These are phyloP conservation scores for Fennellomyces sp. DNA, from an alignment of 371 early-diverging fungal species.

Conservation along the genomic window DNA sequence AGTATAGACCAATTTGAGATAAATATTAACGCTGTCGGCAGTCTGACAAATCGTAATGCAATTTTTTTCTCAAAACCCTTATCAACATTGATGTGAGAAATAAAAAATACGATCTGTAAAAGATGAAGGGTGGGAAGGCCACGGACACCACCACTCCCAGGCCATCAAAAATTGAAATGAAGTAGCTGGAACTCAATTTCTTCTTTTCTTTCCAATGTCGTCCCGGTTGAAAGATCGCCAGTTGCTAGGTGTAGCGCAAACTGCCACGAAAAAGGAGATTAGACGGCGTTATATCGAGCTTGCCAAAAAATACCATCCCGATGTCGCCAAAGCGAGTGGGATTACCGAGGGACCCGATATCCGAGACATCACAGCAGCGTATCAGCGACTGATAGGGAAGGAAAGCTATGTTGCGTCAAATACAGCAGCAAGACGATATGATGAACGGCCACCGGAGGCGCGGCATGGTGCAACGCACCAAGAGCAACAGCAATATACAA, in stretches of 20 bases:
- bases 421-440: not conserved
- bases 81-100: no score
- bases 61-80: no score
- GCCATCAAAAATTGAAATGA: no score
- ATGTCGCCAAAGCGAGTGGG: constrained; percentile 1
- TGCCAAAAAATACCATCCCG: constrained; percentile 19
- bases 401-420: not conserved
- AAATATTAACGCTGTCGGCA: no score
- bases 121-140: no score
- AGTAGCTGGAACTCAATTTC: not conserved
- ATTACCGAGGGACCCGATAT: constrained; percentile 3
- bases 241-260: constrained; percentile 13
- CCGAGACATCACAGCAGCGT: constrained; percentile 18
- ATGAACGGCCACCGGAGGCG: not conserved
- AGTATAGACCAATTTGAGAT: no score
- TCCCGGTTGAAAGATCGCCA: constrained; percentile 13
- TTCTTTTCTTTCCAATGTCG: constrained; percentile 12
- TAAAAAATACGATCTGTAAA: no score
- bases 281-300: constrained; percentile 12
- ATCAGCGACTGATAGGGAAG: constrained; percentile 9
- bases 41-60: no score
- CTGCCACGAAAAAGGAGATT: constrained; percentile 14
- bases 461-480: not conserved
- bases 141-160: no score
- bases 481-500: constrained; percentile 11